These are phyloP conservation scores for Periglandula ipomoeae DNA, from an alignment of 2,329 filamentous ascomycete genomes.

Conservation along the genomic window DNA sequence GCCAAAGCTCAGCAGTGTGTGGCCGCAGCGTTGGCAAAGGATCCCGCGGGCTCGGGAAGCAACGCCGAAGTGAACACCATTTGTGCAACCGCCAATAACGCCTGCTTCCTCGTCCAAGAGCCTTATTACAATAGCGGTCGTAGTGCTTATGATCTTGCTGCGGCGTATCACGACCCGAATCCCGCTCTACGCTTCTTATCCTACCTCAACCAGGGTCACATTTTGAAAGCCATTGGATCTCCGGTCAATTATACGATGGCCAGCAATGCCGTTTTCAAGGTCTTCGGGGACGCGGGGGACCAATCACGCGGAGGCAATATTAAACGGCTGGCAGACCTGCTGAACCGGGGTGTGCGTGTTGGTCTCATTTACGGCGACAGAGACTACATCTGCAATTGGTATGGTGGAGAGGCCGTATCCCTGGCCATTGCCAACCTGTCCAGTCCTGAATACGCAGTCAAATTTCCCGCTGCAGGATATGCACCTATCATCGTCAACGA, in stretches of 20 bases:
- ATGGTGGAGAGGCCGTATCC: constrained; percentile 67
- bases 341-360: constrained; percentile 56
- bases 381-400: constrained; percentile 57
- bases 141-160: constrained; percentile 53
- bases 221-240: constrained; percentile 53
- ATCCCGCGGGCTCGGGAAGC: constrained; percentile 33
- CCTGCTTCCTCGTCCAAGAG: constrained; percentile 41
- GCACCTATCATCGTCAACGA: constrained; percentile 60
- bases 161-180: constrained; percentile 47
- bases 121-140: constrained; percentile 48
- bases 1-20: constrained; percentile 45
- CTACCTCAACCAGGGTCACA: constrained; percentile 52
- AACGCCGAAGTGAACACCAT: constrained; percentile 28
- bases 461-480: constrained; percentile 62
- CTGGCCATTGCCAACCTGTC: constrained; percentile 47
- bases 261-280: constrained; percentile 35
- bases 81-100: constrained; percentile 41
- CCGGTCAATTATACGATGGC: constrained; percentile 49
- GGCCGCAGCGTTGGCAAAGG: constrained; percentile 26
- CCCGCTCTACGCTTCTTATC: constrained; percentile 51
- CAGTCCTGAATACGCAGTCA: constrained; percentile 34
- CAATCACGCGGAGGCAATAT: constrained; percentile 55
- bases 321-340: constrained; percentile 47
- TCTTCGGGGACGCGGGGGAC: constrained; percentile 45
- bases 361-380: constrained; percentile 62